Conservation (phyloP, 2,329 filamentous ascomycete genomes). For the Xylaria hypoxylon region DNA sequence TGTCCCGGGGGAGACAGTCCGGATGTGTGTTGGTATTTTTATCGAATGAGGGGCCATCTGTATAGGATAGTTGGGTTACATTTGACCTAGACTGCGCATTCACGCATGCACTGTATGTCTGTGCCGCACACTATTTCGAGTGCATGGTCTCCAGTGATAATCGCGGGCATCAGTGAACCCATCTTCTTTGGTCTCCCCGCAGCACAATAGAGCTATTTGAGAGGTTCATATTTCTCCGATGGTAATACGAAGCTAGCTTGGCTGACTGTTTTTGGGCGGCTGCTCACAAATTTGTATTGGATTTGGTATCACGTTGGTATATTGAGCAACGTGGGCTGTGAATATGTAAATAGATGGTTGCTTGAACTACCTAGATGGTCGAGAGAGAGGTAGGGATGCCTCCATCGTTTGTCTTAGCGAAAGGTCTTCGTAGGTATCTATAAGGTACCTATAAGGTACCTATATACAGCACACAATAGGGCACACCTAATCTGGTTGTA, state of each 20-base stretch:
- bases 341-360: no score
- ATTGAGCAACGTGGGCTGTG: neutral
- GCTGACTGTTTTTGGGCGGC: conserved; percentile 4
- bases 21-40: conserved; percentile 8
- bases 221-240: conserved; percentile 1
- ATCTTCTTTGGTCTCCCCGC: conserved; percentile 24
- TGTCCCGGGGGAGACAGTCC: conserved; percentile 6
- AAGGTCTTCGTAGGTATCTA: no score
- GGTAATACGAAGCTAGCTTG: conserved; percentile 6
- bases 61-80: conserved; percentile 35
- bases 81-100: conserved; percentile 18
- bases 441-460: no score
- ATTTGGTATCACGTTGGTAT: neutral
- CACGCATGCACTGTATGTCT: conserved; percentile 11
- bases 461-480: no score
- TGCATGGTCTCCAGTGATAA: conserved; percentile 9
- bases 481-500: no score
- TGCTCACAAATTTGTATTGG: neutral
- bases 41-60: conserved; percentile 26
- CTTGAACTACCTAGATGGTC: no score
- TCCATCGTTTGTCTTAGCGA: no score
- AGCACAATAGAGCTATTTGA: conserved; percentile 1
- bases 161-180: conserved; percentile 32
- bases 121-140: conserved; percentile 26
- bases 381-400: neutral